Base-by-base conservation (phyloP, 2,329 filamentous ascomycete genomes). In the Alternaria solani region DNA sequence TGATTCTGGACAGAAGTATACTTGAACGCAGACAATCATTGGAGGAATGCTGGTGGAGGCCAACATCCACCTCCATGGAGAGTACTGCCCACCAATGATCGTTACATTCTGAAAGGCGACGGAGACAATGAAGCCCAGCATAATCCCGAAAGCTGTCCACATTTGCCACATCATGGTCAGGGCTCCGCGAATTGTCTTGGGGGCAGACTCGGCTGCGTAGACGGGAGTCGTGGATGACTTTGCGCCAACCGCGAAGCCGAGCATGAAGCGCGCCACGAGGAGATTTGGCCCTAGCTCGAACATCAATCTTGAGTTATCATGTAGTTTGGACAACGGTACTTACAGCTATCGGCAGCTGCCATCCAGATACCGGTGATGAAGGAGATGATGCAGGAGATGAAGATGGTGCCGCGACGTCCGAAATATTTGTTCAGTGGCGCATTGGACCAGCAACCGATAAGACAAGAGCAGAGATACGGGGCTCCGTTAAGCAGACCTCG, bases 161-260 rank as follows among this genome's bases (percentile, higher is more conserved):
- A 84, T 82, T 65, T 85, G 83, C 83, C 83, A 84, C 79, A 81
- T 82, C 79, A 85, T 84, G 5, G 83, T 82, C 6, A 85, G 64
- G 1, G 81, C 82, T 12, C 83, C 83, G 38, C 83, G 76, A 38
- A 85, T 84, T 1, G 75, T 80, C 14, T 82, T 81, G 0, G 83
- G 82, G 2, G 82, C 78, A 52, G 81, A 82, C 64, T 84, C 82
- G 5, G 82, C 81, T 0, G 80, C 80, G 59, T 82, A 83, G 7
- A 84, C 79, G 0, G 82, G 81, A 2, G 82, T 81, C 0, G 82
- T 84, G 0, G 64, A 69, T 5, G 69, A 75, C 51, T 76, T 77
- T 7, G 72, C 71, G 7, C 74, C 74, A 12, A 77, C 72, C 1
- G 73, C 74, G 28, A 76, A 73, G 12, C 74, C 74, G 16, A 77